Base-by-base conservation (phyloP, 2,329 filamentous ascomycete species). In the Pseudogymnoascus sp. region DNA sequence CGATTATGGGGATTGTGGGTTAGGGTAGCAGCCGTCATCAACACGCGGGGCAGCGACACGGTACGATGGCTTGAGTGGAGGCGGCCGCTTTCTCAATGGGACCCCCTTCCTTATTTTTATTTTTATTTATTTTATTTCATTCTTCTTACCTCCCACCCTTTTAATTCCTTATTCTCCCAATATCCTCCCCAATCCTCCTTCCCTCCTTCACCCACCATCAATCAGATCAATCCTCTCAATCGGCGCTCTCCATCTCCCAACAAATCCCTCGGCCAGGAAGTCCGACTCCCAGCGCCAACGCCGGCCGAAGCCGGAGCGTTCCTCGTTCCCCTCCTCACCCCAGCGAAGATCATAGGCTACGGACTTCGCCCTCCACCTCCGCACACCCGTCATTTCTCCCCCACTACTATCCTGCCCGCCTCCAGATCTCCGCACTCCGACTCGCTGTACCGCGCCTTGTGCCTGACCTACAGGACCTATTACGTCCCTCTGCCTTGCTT, bases 321-420 rank as follows among this genome's bases (percentile, higher is more conserved):
- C 23, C 23, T 54, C 4, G n/a, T 28, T n/a, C 13, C 14, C 45
- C n/a, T 25, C 45, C 45, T 54, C 45, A 54, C 23, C 45, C 45
- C 45, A 28, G 45, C 45, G 45, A 31, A 54, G 45, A 54, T 54
- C 45, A 54, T 54, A 54, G 45, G 45, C 45, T 54, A 31, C 69
- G 45, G 63, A 73, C 41, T 31, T 28, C 36, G 23, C 21, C 63
- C 21, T 61, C 63, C 31, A 39, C 57, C 19, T 62, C 54, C 23
- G 19, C 61, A 34, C 31, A 34, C 31, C 31, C 31, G 70, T 74
- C 74, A 2, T 68, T 68, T 75, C 7, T 68, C 67, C 21, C 70
- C 71, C 5, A 72, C 74, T 8, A 62, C 71, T 41, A 72, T 73
- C 51, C 45, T 54, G 45, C 45, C 45, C 45, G 45, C 45, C 45